Evolutionary conservation across 208 protist genomes (phyloP).

Genomic region (Lotmaria passim): DNA sequence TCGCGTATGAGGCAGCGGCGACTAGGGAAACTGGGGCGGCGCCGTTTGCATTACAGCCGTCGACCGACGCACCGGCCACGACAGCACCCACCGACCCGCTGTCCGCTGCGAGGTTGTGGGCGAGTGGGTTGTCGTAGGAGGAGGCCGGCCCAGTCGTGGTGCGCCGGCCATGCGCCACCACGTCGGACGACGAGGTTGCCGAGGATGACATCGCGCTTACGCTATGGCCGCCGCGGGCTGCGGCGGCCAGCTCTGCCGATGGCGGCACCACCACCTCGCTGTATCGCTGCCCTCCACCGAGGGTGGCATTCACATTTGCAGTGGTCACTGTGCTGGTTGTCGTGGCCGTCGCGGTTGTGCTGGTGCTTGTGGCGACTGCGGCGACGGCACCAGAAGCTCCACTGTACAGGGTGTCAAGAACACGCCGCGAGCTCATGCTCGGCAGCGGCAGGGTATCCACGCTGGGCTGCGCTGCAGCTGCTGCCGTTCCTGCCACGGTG

Average conservation of each 20-base stretch:
- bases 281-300: not conserved
- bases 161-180: not conserved
- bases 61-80: not conserved
- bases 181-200: slow-evolving; percentile 9
- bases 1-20: not conserved
- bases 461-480: too few relatives aligned
- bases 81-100: not conserved
- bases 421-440: slow-evolving; percentile 6
- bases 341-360: not conserved
- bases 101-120: slow-evolving; percentile 4
- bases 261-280: slow-evolving; percentile 33
- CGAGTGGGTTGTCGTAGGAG: slow-evolving; percentile 31
- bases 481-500: not conserved
- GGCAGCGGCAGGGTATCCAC: slow-evolving; percentile 4
- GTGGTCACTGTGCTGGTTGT: not conserved
- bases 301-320: not conserved
- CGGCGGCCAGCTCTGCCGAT: slow-evolving; percentile 6
- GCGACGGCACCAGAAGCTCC: not conserved
- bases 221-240: not conserved
- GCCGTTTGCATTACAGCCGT: not conserved
- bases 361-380: not conserved
- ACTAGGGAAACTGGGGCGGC: not conserved
- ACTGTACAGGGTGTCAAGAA: slow-evolving; percentile 10
- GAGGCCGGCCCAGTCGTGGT: slow-evolving; percentile 1
- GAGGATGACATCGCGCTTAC: slow-evolving; percentile 6